Conservation (phyloP, 1,284 basidiomycete genomes). For the Ustilago esculenta region DNA sequence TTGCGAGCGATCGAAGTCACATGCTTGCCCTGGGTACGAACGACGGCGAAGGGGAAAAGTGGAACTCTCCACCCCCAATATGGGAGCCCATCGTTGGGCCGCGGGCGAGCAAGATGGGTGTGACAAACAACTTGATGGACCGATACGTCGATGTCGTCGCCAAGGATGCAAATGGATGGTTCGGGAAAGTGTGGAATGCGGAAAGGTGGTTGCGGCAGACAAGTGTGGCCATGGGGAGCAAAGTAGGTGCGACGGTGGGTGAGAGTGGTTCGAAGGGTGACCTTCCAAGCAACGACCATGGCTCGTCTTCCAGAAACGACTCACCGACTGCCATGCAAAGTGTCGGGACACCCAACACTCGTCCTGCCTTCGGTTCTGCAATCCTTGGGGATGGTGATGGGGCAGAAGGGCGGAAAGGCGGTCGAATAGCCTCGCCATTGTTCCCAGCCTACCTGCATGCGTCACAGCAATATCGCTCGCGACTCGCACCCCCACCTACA, state of each 20-base stretch:
- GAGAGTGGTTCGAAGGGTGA: too few species aligned
- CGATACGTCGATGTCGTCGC: conserved; percentile 20
- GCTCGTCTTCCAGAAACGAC: too few species aligned
- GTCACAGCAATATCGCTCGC: conserved; percentile 19
- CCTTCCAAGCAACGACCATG: too few species aligned
- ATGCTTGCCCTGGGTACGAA: conserved; percentile 13
- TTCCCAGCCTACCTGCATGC: conserved; percentile 43
- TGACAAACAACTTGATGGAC: conserved; percentile 34
- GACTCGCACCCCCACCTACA: background rate
- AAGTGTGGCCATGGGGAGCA: background rate
- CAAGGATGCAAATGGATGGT: background rate
- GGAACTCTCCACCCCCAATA: conserved; percentile 16
- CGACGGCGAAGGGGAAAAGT: background rate
- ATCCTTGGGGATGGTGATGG: too few species aligned
- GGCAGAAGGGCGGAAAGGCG: conserved; percentile 3
- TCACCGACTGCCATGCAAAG: too few species aligned
- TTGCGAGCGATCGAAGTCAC: conserved; percentile 54
- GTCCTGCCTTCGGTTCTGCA: too few species aligned
- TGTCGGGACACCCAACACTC: too few species aligned
- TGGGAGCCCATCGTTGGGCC: conserved; percentile 26
- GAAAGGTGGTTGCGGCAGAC: background rate
- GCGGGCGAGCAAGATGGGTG: background rate
- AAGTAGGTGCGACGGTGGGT: background rate
- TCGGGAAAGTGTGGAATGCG: conserved; percentile 5
- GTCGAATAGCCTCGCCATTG: conserved; percentile 26